A percentile compares a stretch with the other conserved stretches of the same genome.
Evolutionary conservation across 2,329 filamentous ascomycete species (phyloP).

Genomic region (Claviceps fusiformis): DNA sequence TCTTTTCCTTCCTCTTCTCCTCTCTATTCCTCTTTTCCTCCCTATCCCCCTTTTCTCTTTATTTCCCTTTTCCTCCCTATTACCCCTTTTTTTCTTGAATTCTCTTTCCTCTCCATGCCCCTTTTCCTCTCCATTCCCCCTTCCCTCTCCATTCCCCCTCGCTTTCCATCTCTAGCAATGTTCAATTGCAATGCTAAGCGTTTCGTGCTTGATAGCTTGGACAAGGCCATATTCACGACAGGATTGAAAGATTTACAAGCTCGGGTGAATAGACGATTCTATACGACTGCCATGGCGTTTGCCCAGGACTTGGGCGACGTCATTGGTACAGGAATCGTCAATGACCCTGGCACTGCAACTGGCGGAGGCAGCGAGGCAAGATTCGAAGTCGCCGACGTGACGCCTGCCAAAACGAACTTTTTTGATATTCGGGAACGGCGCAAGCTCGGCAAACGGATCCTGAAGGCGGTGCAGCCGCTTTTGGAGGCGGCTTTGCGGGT

Average conservation of each 20-base stretch:
- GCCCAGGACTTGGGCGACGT: slow-evolving; percentile 41
- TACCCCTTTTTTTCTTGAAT: no score
- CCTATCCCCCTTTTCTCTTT: not conserved
- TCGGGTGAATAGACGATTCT: slow-evolving; percentile 41
- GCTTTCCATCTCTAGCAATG: no score
- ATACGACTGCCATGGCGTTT: slow-evolving; percentile 44
- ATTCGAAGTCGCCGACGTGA: slow-evolving; percentile 31
- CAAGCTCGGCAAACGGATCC: slow-evolving; percentile 76
- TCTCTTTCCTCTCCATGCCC: no score
- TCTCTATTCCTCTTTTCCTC: no score
- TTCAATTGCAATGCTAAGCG: slow-evolving; percentile 17
- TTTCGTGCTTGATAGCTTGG: slow-evolving; percentile 33
- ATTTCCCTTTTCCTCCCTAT: no score
- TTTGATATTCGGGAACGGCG: slow-evolving; percentile 68
- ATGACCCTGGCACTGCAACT: not conserved
- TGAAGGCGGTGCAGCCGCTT: slow-evolving; percentile 67
- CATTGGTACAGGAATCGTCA: slow-evolving; percentile 38
- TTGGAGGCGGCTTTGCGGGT: slow-evolving; percentile 64
- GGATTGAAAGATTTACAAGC: slow-evolving; percentile 36
- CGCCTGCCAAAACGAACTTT: slow-evolving; percentile 35
- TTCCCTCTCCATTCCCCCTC: no score
- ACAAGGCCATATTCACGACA: slow-evolving; percentile 46
- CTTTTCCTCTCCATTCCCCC: not conserved
- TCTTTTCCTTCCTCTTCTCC: not conserved
- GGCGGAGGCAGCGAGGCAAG: slow-evolving; percentile 9